Evolutionary conservation across 2,329 filamentous ascomycete species (phyloP), one percentile per base, ranked within the genome.

Genomic region (Xylaria sp.): DNA sequence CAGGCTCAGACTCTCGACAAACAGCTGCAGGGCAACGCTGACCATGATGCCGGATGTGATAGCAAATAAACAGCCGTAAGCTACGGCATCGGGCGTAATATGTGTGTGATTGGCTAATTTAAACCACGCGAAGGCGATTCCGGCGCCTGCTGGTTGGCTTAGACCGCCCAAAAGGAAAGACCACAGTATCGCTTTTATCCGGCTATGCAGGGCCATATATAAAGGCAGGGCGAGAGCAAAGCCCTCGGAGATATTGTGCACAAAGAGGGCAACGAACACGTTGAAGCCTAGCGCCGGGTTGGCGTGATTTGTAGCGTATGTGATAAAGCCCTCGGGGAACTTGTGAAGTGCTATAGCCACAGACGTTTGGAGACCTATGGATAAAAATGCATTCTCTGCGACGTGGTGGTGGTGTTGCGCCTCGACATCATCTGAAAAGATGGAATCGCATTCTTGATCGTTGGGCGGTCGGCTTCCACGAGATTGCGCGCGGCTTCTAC

Each of bases 181-280:
- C 88, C 92, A 96, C 61, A 90, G 77, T 79, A 98, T 95, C 17
- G 95, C 94, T 70, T 88, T 90, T 73, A 86, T 80, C 46, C 93
- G 89, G 60, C 88, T 94, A 64, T 89, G 85, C 31, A 97, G 85
- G 1, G 95, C 95, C 71, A 99, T 90, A 76, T 96, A 99, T 0
- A 99, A 82, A 0, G 95, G 95, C 0, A 99, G 80, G 0, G 93
- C 92, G 84, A 99, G 90, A 64, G 93, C 92, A 74, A 98, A 98
- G 1, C 95, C 95, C 79, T 99, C 95, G 27, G 92, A 93, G 71
- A 99, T 96, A 78, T 98, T 99, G 83, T 99, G 95, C 61, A 99
- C 94, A 73, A 97, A 97, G 7, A 99, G 85, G 0, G 95, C 94
- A 76, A 98, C 86, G 78, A 99, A 99, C 56, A 99, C 92, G 54